These are phyloP conservation scores for Leccinum olivaceopallidum DNA, from an alignment of 768 basidiomycete species.

Conservation along the genomic window DNA sequence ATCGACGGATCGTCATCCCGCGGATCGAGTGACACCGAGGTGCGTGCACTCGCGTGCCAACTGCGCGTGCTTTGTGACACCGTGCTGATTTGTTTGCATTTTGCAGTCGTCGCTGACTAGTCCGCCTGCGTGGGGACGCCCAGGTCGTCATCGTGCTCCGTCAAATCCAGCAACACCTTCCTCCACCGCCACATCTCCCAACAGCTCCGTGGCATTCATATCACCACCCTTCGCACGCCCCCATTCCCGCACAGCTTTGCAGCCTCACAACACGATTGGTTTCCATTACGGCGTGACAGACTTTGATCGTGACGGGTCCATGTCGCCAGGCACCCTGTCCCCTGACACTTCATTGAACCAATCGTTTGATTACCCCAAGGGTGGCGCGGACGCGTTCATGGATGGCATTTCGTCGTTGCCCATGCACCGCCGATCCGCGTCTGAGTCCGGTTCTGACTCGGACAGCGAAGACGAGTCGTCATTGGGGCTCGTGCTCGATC, in stretches of 20 bases:
- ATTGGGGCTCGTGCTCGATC: slow-evolving; percentile 61
- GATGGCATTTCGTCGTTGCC: slow-evolving; percentile 54
- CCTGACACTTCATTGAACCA: slow-evolving; percentile 34
- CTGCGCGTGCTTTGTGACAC: slow-evolving; percentile 2
- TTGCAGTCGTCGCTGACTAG: slow-evolving; percentile 37
- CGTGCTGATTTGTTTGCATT: slow-evolving; percentile 12
- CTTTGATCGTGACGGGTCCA: slow-evolving; percentile 29
- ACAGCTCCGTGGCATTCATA: slow-evolving; percentile 36
- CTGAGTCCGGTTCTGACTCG: slow-evolving; percentile 49
- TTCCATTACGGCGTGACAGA: slow-evolving; percentile 45
- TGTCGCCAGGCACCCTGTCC: slow-evolving; percentile 36
- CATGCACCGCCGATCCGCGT: slow-evolving; percentile 49
- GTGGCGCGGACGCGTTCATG: slow-evolving; percentile 42
- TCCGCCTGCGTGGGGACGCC: slow-evolving; percentile 45
- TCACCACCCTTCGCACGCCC: slow-evolving; percentile 56
- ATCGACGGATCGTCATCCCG: slow-evolving; percentile 56
- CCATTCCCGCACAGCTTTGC: slow-evolving; percentile 61
- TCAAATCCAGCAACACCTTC: slow-evolving; percentile 62
- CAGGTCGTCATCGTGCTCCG: slow-evolving; percentile 59
- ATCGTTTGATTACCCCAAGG: slow-evolving; percentile 39
- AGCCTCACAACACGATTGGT: slow-evolving; percentile 42
- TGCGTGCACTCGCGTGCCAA: slow-evolving; percentile 31
- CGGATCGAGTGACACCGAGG: slow-evolving; percentile 71
- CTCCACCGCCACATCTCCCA: slow-evolving; percentile 42
- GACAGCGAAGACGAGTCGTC: slow-evolving; percentile 49